Base-by-base conservation (phyloP, 148 eudicot genomes). In the Amaranthus palmeri region DNA sequence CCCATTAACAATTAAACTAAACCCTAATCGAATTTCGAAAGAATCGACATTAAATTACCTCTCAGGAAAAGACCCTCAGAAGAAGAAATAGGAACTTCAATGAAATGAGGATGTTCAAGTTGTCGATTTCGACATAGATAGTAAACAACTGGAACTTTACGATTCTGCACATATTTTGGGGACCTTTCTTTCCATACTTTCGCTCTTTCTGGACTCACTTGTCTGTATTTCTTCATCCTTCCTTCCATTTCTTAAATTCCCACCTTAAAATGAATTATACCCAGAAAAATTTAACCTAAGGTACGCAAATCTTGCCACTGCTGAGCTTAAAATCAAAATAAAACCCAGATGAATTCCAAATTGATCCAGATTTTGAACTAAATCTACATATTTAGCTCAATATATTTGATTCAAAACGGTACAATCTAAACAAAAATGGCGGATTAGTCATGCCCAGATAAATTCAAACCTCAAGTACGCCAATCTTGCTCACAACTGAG, bases 141-240 rank as follows among this genome's bases (percentile, higher is more conserved):
- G 68, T 91, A 91, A 51, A 91, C 93, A 46, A 91, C 91, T 4
- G 93, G 85, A 51, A 88, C 91, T 80, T 83, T 91, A 63, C 84
- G 78, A 60, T 60, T 80, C 77, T 87, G 89, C 51, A 86, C 84
- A 64, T 91, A 88, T 77, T 82, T 90, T 2, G 96, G 95, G 17
- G 98, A 91, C 85, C 85, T 88, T 79, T 93, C 96, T 64, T 81
- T 89, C 96, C 96, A 91, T 43, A 90, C 96, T 76, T 89, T 93
- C 5, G 91, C 92, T 77, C 98, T 87, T 67, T 90, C 98, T 6
- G 98, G 98, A 83, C 98, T 93, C 79, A 87, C 84, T 74, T 86
- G 83, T 65, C 86, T 80, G 74, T 87, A 88, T 80, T 92, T 90
- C 82, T 75, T 84, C 86, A 88, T 84, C 73, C 96, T 82, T 52